phyloP scores from a whole-genome alignment of 495 filamentous ascomycete species.

The Annulohypoxylon bovei region DNA sequence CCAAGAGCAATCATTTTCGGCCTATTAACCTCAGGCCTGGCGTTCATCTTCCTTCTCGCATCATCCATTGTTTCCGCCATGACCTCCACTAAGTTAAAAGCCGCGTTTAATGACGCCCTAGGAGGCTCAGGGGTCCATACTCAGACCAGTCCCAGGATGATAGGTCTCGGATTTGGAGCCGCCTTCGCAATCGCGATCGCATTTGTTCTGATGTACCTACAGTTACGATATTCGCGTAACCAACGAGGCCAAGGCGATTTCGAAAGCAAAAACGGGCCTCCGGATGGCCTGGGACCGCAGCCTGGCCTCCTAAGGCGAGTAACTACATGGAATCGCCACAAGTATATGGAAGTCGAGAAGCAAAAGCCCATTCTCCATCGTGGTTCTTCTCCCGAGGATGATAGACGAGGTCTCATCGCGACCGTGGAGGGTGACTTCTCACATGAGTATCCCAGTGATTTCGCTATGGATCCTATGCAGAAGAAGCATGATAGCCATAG shows the following conservation, averaged over 20 bases:
- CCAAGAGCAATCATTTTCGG: conserved; percentile 23
- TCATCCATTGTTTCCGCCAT: conserved; percentile 43
- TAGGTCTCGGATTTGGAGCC: conserved; percentile 45
- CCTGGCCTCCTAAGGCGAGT: conserved; percentile 28
- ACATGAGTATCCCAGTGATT: conserved; percentile 5
- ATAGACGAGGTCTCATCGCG: conserved; percentile 32
- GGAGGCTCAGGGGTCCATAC: conserved; percentile 39
- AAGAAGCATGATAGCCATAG: conserved; percentile 4
- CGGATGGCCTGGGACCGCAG: not conserved
- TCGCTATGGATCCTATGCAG: conserved; percentile 14
- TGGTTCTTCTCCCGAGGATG: conserved; percentile 17
- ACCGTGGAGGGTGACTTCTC: conserved; percentile 22
- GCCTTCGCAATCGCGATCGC: conserved; percentile 29
- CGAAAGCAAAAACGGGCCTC: conserved; percentile 11
- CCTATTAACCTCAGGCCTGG: conserved; percentile 35
- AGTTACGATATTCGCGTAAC: conserved; percentile 10
- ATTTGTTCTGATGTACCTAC: conserved; percentile 25
- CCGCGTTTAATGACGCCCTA: conserved; percentile 45
- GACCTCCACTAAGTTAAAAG: conserved; percentile 40
- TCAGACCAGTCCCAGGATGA: conserved; percentile 28
- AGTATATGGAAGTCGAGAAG: conserved; percentile 51
- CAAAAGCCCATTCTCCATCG: conserved; percentile 31
- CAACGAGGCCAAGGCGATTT: conserved; percentile 26
- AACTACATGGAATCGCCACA: conserved; percentile 42
- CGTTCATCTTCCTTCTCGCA: conserved; percentile 44